These are phyloP conservation scores for Polyporus arcularius DNA, from an alignment of 768 basidiomycete species.

Conservation along the genomic window DNA sequence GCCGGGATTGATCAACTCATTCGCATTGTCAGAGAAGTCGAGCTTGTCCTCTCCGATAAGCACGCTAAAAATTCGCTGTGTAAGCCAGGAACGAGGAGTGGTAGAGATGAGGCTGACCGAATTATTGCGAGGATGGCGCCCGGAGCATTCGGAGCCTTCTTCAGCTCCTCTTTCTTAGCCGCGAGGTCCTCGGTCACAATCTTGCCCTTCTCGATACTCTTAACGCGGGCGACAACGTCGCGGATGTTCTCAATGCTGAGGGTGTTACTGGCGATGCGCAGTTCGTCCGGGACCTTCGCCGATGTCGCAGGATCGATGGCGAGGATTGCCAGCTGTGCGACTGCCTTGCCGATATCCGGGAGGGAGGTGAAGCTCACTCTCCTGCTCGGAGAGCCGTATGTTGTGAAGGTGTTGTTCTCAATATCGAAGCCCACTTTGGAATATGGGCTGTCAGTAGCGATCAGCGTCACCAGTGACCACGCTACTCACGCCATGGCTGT, in stretches of 20 bases:
- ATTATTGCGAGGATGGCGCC: slow-evolving; percentile 2
- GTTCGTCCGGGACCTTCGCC: slow-evolving; percentile 15
- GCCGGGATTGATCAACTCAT: slow-evolving; percentile 24
- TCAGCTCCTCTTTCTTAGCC: slow-evolving; percentile 3
- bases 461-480: too few relatives aligned
- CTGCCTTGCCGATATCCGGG: slow-evolving; percentile 20
- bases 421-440: slow-evolving; percentile 22
- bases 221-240: slow-evolving; percentile 1
- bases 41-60: slow-evolving; percentile 23
- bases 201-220: slow-evolving; percentile 9
- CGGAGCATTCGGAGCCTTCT: background rate
- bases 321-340: slow-evolving; percentile 20
- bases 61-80: too few relatives aligned
- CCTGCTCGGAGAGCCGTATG: slow-evolving; percentile 15
- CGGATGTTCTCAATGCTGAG: slow-evolving; percentile 3
- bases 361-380: slow-evolving; percentile 15
- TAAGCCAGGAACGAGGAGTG: too few relatives aligned
- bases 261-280: slow-evolving; percentile 16
- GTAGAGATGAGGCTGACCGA: background rate
- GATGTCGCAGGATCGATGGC: slow-evolving; percentile 6
- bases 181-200: slow-evolving; percentile 6
- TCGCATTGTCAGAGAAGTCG: slow-evolving; percentile 24
- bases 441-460: background rate
- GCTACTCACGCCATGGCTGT: background rate
- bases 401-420: slow-evolving; percentile 7